These are phyloP conservation scores for Phytophthora cryptogea DNA, from an alignment of 352 stramenopile genomes.

Conservation along the genomic window DNA sequence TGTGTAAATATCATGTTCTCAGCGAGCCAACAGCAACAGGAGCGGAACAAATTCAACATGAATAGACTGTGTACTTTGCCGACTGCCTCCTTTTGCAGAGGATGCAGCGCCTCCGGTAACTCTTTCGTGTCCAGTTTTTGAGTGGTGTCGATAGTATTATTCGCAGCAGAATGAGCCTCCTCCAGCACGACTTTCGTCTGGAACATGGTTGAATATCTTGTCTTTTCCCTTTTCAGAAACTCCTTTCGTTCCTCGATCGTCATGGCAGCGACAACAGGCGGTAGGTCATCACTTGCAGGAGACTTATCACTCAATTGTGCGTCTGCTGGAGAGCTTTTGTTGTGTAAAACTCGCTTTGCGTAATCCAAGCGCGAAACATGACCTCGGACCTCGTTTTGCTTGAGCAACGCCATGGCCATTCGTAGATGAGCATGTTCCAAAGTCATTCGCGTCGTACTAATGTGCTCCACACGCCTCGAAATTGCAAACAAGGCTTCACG, in stretches of 20 bases:
- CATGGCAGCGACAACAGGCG: slow-evolving; percentile 11
- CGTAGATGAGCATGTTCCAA: slow-evolving; percentile 42
- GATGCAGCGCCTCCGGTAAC: slow-evolving; percentile 20
- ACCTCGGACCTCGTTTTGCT: slow-evolving; percentile 34
- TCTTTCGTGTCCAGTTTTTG: background rate
- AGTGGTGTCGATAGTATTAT: background rate
- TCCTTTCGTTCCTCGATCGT: slow-evolving; percentile 7
- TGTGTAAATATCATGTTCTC: slow-evolving; percentile 51
- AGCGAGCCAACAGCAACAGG: slow-evolving; percentile 63
- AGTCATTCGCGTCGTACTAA: slow-evolving; percentile 36
- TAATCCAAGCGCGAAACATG: slow-evolving; percentile 24
- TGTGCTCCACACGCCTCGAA: slow-evolving; percentile 22
- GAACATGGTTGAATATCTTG: slow-evolving; percentile 26
- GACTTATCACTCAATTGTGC: background rate
- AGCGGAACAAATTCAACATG: slow-evolving; percentile 60
- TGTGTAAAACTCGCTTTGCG: slow-evolving; percentile 22
- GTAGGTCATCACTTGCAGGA: background rate
- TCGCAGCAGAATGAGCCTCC: background rate
- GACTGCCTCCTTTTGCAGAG: slow-evolving; percentile 44
- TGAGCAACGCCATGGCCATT: slow-evolving; percentile 43
- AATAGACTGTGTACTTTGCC: slow-evolving; percentile 53
- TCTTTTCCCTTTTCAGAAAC: slow-evolving; percentile 25
- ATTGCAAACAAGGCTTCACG: slow-evolving; percentile 32
- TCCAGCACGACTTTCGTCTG: slow-evolving; percentile 25
- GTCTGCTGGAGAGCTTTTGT: background rate